Conservation (phyloP, 805 yeast genomes). For the Lipomyces spencermartinsiae region DNA sequence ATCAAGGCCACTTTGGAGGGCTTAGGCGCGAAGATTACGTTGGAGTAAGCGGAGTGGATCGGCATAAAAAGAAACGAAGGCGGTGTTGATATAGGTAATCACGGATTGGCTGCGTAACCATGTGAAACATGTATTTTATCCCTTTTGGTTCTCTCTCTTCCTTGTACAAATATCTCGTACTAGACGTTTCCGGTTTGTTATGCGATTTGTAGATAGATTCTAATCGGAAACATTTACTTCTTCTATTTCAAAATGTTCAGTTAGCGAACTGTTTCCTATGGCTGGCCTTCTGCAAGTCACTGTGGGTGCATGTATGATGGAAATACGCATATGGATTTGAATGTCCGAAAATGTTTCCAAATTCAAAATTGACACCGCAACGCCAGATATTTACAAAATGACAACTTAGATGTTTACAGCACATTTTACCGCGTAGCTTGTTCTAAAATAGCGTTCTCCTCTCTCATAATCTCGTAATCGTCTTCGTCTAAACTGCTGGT, state of each 20-base stretch:
- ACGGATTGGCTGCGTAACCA: not conserved
- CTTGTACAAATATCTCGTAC: slow-evolving; percentile 4
- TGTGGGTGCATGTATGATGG: not conserved
- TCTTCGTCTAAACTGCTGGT: slow-evolving; percentile 35
- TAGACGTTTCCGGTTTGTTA: not conserved
- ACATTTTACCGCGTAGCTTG: slow-evolving; percentile 12
- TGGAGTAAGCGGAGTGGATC: slow-evolving; percentile 64
- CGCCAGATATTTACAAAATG: not conserved
- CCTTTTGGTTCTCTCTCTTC: not conserved
- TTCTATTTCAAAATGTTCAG: not conserved
- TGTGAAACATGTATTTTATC: not conserved
- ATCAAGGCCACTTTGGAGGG: slow-evolving; percentile 91
- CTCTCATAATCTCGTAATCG: slow-evolving; percentile 34
- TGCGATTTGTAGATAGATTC: slow-evolving; percentile 12
- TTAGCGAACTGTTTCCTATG: not conserved
- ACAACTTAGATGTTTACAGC: not conserved
- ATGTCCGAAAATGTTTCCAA: not conserved
- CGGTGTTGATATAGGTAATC: not conserved
- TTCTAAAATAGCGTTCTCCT: slow-evolving; percentile 26
- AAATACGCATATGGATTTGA: not conserved
- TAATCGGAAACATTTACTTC: not conserved
- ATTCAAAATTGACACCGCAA: not conserved
- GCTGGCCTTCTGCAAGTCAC: not conserved
- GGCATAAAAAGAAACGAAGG: not conserved
- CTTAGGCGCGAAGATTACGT: slow-evolving; percentile 88